Conservation (phyloP, 352 stramenopile genomes). For the Pythium plurisporium region DNA sequence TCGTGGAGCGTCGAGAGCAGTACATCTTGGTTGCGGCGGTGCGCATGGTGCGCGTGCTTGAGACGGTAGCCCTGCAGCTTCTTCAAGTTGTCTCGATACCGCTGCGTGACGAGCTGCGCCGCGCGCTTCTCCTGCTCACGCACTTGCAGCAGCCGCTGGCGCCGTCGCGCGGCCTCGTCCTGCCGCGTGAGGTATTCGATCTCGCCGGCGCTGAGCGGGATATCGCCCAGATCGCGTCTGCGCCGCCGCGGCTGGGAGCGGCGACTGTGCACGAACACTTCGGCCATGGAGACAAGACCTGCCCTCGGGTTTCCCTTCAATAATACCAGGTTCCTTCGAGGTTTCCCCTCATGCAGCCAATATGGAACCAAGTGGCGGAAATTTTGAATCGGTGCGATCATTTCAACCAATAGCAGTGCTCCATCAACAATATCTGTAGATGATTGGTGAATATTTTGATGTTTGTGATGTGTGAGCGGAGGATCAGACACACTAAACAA, state of each 20-base stretch:
- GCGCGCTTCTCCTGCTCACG: slow-evolving; percentile 55
- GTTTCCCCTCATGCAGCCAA: neutral
- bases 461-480: too few species aligned
- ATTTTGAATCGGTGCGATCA: neutral
- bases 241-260: slow-evolving; percentile 3
- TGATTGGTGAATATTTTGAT: too few species aligned
- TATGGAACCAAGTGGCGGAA: too few species aligned
- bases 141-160: slow-evolving; percentile 48
- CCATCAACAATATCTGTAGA: too few species aligned
- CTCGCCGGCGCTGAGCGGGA: slow-evolving; percentile 64
- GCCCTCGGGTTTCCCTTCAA: neutral
- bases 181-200: slow-evolving; percentile 50
- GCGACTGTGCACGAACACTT: slow-evolving; percentile 19
- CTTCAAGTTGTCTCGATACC: slow-evolving; percentile 63
- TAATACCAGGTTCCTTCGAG: neutral
- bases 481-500: too few species aligned
- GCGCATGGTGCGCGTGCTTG: slow-evolving; percentile 21
- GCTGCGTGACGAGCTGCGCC: slow-evolving; percentile 61
- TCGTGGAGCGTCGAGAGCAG: slow-evolving; percentile 41
- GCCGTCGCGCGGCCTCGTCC: slow-evolving; percentile 49
- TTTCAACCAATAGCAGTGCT: neutral
- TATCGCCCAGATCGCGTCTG: slow-evolving; percentile 25
- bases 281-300: slow-evolving; percentile 15
- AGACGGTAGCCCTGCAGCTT: slow-evolving; percentile 40
- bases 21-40: slow-evolving; percentile 30